These are phyloP conservation scores for Mucor irregularis DNA, from an alignment of 371 early-diverging fungal genomes.

Conservation along the genomic window DNA sequence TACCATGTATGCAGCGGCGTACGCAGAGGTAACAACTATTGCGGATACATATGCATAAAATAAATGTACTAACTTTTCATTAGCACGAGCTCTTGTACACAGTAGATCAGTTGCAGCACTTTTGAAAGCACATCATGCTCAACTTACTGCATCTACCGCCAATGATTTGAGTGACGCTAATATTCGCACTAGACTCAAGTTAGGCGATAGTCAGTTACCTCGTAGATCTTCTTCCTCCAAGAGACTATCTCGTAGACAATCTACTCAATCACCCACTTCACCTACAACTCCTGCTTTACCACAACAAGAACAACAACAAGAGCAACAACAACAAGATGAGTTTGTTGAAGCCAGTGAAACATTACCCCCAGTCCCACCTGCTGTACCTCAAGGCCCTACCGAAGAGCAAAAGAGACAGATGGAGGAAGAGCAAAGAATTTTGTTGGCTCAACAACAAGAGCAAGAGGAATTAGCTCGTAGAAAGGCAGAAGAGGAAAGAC, in stretches of 20 bases:
- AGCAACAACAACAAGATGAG: conserved; percentile 22
- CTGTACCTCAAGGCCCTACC: not conserved
- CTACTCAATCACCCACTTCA: conserved; percentile 17
- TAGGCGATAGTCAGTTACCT: conserved; percentile 36
- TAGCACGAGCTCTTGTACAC: conserved; percentile 72
- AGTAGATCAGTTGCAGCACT: conserved; percentile 67
- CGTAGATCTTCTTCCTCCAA: conserved; percentile 37
- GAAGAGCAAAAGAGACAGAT: conserved; percentile 6
- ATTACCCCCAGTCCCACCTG: conserved; percentile 16
- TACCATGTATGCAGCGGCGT: conserved; percentile 51
- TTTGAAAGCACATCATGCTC: conserved; percentile 56
- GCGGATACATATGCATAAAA: not conserved
- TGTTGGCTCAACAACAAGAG: conserved; percentile 8
- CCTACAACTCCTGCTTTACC: conserved; percentile 18
- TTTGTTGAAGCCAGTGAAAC: conserved; percentile 41
- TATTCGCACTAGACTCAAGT: conserved; percentile 41
- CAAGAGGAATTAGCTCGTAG: conserved; percentile 12
- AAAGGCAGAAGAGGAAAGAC: conserved; percentile 9
- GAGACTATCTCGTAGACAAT: conserved; percentile 37
- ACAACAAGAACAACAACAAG: conserved; percentile 18
- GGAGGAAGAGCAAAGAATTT: conserved; percentile 6
- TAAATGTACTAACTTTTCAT: not conserved
- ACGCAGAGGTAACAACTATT: conserved; percentile 49
- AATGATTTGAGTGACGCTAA: conserved; percentile 43
- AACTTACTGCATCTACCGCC: conserved; percentile 48